Conservation (phyloP, 106 monocot species). For the Dendrobium huoshanense region DNA sequence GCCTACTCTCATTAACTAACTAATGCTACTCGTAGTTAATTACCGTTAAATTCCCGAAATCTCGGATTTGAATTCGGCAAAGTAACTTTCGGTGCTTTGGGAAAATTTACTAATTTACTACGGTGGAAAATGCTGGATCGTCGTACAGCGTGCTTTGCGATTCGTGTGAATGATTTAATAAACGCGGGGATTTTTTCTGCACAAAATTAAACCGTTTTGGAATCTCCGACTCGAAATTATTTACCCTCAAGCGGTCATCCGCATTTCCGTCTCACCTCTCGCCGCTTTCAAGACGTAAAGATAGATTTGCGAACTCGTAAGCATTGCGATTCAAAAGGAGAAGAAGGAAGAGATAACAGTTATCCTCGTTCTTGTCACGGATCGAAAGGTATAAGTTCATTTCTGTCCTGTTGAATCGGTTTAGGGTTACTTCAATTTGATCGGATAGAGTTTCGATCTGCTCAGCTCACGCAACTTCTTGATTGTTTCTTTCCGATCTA, state of each 20-base stretch:
- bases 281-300: not conserved
- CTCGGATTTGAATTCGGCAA: not conserved
- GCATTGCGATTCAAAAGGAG: not conserved
- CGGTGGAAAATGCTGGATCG: not conserved
- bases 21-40: not conserved
- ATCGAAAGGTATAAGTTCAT: not conserved
- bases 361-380: not conserved
- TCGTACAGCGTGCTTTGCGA: not conserved
- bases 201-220: not conserved
- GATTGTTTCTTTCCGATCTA: too few species aligned
- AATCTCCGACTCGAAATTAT: too few species aligned
- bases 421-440: not conserved
- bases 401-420: not conserved
- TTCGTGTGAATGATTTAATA: not conserved
- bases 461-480: not conserved
- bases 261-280: not conserved
- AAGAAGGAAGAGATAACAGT: not conserved
- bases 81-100: not conserved
- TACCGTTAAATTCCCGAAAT: not conserved
- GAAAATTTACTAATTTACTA: not conserved
- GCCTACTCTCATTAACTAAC: not conserved
- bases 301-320: not conserved
- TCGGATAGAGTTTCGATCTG: not conserved
- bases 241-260: not conserved
- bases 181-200: not conserved